Base-by-base conservation (phyloP, 140 eudicot genomes). In the Oenanthe javanica region DNA sequence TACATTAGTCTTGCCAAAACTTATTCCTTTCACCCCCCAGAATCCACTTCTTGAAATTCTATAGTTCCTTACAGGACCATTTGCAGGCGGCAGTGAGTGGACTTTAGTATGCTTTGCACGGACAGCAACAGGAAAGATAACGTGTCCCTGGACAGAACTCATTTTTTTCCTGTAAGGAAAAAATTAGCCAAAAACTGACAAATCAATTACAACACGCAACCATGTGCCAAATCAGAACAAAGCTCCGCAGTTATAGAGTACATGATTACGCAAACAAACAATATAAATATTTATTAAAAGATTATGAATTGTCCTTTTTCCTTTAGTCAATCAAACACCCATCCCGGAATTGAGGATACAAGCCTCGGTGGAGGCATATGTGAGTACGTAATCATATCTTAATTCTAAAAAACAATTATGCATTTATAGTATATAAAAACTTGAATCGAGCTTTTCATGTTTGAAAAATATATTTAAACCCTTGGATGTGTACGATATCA, bases 101-200 rank as follows among this genome's bases (percentile, higher is more conserved):
- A 71, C 76, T 36, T 42, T 42, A 71, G 76, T 16, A 7, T 42
- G 49, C 18, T 71, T 42, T 18, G 76, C 76, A 71, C 76, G 51
- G 76, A 89, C 85, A 19, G 90, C 84, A 7, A 89, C 83, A 47
- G 96, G 96, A 86, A 87, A 87, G 77, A 87, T 83, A n/a, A 90
- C 92, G 38, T 85, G 91, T 82, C 97, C 92, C 86, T 87, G 97
- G 31, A 93, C 80, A 80, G 96, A 80, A 83, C 86, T 87, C 96
- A 92, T 92, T 75, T 82, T 78, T 84, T 31, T 71, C 79, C 80
- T 70, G 43, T 19, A 19, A 54, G 40, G 2, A 76, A 80, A 31
- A 38, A 49, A 76, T 31, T 46, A 76, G 3, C 31, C 45, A 45
- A 61, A 25, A 19, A 70, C 72, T 31, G 42, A 61, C 61, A 77